phyloP scores from a whole-genome alignment of 1,284 basidiomycete species.

The Tilletiaria anomala region DNA sequence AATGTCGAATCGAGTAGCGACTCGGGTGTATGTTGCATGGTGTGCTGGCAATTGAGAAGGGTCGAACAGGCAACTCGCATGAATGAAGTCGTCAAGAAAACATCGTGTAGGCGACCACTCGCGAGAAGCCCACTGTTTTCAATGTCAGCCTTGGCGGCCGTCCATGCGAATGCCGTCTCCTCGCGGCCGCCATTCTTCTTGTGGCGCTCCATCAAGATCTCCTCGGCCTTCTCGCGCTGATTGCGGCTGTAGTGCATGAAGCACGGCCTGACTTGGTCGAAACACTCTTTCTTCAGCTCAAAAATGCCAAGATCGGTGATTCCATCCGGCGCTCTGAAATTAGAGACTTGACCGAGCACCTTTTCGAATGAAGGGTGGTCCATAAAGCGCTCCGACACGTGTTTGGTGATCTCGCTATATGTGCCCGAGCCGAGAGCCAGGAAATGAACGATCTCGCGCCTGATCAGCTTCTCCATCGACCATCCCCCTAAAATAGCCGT shows the following conservation, averaged over 20 bases:
- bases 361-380: conserved; percentile 74
- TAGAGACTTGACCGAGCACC: conserved; percentile 63
- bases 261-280: conserved; percentile 81
- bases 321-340: conserved; percentile 65
- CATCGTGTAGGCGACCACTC: conserved; percentile 7
- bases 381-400: conserved; percentile 75
- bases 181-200: conserved; percentile 52
- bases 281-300: conserved; percentile 68
- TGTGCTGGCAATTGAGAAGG: conserved; percentile 9
- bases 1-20: conserved; percentile 76
- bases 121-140: conserved; percentile 6
- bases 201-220: conserved; percentile 54
- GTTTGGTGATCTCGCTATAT: conserved; percentile 81
- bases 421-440: conserved; percentile 74
- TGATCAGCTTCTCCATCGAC: conserved; percentile 53
- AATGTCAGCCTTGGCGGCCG: conserved; percentile 10
- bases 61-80: conserved; percentile 19
- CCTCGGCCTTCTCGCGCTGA: conserved; percentile 84
- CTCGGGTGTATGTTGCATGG: conserved; percentile 43
- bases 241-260: conserved; percentile 94
- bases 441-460: conserved; percentile 77
- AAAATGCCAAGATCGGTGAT: conserved; percentile 69
- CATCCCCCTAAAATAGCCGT: conserved; percentile 60
- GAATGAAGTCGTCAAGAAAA: conserved; percentile 12
- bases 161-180: conserved; percentile 1